phyloP scores from a whole-genome alignment of 768 basidiomycete species.

The Boletus fagicola region DNA sequence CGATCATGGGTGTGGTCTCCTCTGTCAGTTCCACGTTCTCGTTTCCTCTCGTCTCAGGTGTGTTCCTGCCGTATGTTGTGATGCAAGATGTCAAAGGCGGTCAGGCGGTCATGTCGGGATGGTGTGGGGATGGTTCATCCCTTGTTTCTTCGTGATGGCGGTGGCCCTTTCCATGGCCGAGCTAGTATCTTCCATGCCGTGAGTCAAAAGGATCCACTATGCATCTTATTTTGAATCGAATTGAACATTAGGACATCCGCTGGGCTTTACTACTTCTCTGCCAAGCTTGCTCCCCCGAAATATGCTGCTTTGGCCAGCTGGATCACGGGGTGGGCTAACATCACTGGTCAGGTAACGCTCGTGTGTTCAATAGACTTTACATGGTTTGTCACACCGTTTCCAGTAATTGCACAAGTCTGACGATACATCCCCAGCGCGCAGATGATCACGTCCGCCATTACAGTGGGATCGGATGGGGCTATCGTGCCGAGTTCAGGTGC shows the following conservation, averaged over 20 bases:
- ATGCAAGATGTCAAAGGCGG: not conserved
- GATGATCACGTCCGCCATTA: constrained; percentile 73
- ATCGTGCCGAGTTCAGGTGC: constrained; percentile 53
- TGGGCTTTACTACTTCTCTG: constrained; percentile 76
- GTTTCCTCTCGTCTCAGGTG: constrained; percentile 62
- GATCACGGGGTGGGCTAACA: constrained; percentile 66
- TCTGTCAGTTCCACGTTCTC: constrained; percentile 65
- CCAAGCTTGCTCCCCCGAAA: constrained; percentile 63
- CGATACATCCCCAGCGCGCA: constrained; percentile 46
- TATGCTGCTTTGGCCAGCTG: constrained; percentile 61
- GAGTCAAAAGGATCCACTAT: constrained; percentile 26
- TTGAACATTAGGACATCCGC: constrained; percentile 59
- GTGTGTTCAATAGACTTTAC: constrained; percentile 77
- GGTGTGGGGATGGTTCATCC: constrained; percentile 77
- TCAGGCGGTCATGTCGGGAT: constrained; percentile 74
- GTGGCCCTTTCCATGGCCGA: constrained; percentile 75
- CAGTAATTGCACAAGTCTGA: not conserved
- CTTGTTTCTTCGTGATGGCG: constrained; percentile 62
- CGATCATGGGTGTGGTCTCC: constrained; percentile 71
- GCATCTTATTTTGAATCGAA: not conserved
- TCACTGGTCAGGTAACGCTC: constrained; percentile 66
- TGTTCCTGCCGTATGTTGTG: constrained; percentile 11
- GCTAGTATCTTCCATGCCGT: constrained; percentile 75
- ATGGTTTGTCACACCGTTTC: constrained; percentile 37
- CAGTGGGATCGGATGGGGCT: constrained; percentile 55